These are phyloP conservation scores for Sphaerosporella brunnea DNA, from an alignment of 495 filamentous ascomycete species.

Conservation along the genomic window DNA sequence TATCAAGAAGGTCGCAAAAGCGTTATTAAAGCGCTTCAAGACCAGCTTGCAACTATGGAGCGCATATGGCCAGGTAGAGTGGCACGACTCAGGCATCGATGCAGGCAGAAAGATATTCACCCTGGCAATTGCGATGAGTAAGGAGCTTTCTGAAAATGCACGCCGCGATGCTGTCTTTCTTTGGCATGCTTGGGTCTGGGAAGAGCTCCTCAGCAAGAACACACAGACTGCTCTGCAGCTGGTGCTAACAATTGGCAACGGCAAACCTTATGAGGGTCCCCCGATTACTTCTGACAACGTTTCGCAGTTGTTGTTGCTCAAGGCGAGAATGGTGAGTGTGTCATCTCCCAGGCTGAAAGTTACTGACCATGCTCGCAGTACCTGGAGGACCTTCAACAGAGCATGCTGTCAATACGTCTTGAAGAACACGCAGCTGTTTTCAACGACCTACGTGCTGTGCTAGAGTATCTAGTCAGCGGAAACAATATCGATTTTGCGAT, in stretches of 20 bases:
- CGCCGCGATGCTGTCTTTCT: conserved; percentile 36
- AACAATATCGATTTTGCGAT: conserved; percentile 8
- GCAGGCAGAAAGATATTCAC: conserved; percentile 46
- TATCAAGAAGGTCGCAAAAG: conserved; percentile 57
- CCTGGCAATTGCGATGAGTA: conserved; percentile 43
- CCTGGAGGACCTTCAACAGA: conserved; percentile 39
- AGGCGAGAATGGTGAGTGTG: conserved; percentile 33
- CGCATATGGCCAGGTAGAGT: conserved; percentile 58
- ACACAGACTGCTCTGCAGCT: conserved; percentile 31
- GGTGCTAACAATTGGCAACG: conserved; percentile 16
- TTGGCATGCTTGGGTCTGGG: conserved; percentile 59
- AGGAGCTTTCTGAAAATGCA: conserved; percentile 28
- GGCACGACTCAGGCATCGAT: conserved; percentile 35
- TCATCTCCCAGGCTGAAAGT: conserved; percentile 18
- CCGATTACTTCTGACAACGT: conserved; percentile 8
- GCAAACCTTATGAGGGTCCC: conserved; percentile 9
- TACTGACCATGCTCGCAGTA: conserved; percentile 29
- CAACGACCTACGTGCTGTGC: conserved; percentile 42
- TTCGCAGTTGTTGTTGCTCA: conserved; percentile 30
- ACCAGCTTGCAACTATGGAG: conserved; percentile 56
- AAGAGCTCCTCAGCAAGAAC: conserved; percentile 37
- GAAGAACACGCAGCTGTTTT: conserved; percentile 32
- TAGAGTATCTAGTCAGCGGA: conserved; percentile 40
- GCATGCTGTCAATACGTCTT: conserved; percentile 32
- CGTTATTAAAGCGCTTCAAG: conserved; percentile 46